These are phyloP conservation scores for Aspergillus novofumigatus DNA, from an alignment of 2,329 filamentous ascomycete species.

Conservation along the genomic window DNA sequence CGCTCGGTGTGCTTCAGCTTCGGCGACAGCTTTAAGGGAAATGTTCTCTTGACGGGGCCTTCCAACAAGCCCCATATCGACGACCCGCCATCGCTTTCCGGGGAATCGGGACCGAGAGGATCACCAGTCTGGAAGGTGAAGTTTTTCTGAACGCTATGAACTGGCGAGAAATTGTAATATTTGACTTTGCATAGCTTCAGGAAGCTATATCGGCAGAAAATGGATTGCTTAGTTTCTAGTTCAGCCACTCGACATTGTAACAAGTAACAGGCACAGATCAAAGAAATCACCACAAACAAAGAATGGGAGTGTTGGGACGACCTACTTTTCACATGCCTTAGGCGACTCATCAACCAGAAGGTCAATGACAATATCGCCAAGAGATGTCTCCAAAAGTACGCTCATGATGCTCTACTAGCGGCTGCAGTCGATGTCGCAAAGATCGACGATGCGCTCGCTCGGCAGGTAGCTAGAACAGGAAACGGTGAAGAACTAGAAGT, in stretches of 20 bases:
- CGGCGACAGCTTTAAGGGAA: constrained; percentile 76
- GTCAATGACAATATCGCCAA: constrained; percentile 92
- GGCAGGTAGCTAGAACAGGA: constrained; percentile 1
- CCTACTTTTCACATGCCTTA: constrained; percentile 91
- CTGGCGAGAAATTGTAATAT: constrained; percentile 96
- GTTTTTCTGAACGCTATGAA: constrained; percentile 88
- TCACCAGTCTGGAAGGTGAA: constrained; percentile 97
- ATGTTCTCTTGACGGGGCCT: constrained; percentile 67
- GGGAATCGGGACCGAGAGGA: constrained; percentile 78
- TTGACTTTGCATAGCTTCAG: constrained; percentile 98
- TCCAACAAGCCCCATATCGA: constrained; percentile 87
- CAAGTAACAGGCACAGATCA: background rate
- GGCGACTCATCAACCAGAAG: constrained; percentile 84
- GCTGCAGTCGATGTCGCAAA: constrained; percentile 8
- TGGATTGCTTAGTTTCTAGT: constrained; percentile 50
- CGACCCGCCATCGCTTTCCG: constrained; percentile 83
- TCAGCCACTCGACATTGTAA: constrained; percentile 49
- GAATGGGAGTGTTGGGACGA: constrained; percentile 18
- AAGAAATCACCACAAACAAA: constrained; percentile 1
- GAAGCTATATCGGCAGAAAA: constrained; percentile 60
- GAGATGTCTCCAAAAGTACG: constrained; percentile 86
- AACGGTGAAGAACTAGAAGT: background rate
- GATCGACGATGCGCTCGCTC: constrained; percentile 14
- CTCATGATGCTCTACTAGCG: constrained; percentile 60
- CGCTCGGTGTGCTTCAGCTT: constrained; percentile 85